Conservation (phyloP, 2,329 filamentous ascomycete genomes). For the Colletotrichum eremochloae region DNA sequence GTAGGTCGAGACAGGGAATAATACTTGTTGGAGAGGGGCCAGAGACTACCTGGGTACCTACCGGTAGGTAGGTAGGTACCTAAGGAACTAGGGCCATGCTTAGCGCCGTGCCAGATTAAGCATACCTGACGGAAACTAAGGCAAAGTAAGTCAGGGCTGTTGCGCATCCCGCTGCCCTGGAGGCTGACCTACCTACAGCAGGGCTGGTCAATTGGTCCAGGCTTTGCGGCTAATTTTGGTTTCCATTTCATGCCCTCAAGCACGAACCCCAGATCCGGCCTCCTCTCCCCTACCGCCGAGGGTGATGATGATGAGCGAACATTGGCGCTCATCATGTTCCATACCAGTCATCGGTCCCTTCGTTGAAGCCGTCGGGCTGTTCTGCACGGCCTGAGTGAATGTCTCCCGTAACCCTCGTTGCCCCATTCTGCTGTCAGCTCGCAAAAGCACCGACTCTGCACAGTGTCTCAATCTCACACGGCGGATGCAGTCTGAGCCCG, state of each 20-base stretch:
- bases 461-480: constrained; percentile 9
- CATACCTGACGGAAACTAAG: neutral
- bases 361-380: neutral
- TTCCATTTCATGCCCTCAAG: constrained; percentile 22
- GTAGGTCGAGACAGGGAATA: too few species aligned
- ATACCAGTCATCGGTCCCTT: neutral
- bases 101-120: constrained; percentile 10
- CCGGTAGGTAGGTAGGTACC: too few species aligned
- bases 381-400: neutral
- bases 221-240: constrained; percentile 30
- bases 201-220: constrained; percentile 4
- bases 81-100: neutral
- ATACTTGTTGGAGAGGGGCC: neutral
- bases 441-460: constrained; percentile 14
- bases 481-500: neutral
- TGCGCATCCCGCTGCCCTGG: constrained; percentile 23
- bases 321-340: neutral
- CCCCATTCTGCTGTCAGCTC: neutral
- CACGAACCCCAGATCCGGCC: neutral
- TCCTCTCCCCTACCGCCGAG: neutral
- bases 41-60: too few species aligned
- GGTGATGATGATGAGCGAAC: neutral
- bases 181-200: too few species aligned
- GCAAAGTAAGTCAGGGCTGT: neutral
- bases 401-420: neutral